phyloP scores from a whole-genome alignment of 257 asterid genomes.

The Primulina eburnea region DNA sequence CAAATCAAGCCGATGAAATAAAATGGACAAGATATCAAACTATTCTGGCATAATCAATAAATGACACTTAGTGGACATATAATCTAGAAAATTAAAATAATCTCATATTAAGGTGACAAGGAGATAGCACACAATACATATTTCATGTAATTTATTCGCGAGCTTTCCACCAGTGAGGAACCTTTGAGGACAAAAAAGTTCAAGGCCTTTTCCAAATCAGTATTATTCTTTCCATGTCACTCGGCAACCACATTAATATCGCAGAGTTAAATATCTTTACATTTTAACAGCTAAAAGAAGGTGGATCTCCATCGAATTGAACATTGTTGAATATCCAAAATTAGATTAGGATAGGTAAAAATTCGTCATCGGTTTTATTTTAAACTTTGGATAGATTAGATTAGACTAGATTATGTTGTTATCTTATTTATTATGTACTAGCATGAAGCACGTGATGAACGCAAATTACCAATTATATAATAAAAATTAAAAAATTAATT shows the following conservation, averaged over 20 bases:
- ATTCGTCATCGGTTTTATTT: no score
- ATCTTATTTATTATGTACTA: no score
- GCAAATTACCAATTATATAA: no score
- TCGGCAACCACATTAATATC: not conserved
- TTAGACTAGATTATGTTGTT: no score
- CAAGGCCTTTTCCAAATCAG: constrained; percentile 7
- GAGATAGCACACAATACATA: not conserved
- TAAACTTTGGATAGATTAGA: no score
- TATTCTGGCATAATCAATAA: constrained; percentile 13
- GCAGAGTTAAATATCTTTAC: no score
- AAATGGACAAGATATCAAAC: constrained; percentile 17
- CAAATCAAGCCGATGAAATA: constrained; percentile 13
- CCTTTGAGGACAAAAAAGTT: not conserved
- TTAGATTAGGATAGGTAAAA: no score
- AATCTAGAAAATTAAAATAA: not conserved
- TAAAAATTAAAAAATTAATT: no score
- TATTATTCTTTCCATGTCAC: not conserved
- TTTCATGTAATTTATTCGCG: not conserved
- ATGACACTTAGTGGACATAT: constrained; percentile 14
- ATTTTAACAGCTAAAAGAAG: no score
- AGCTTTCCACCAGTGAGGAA: constrained; percentile 12
- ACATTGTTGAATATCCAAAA: no score
- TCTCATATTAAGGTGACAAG: constrained; percentile 1
- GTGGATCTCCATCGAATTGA: no score
- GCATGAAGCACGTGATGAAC: no score